Base-by-base conservation (phyloP, 345 rosid genomes). In the Sonneratia caseolaris region DNA sequence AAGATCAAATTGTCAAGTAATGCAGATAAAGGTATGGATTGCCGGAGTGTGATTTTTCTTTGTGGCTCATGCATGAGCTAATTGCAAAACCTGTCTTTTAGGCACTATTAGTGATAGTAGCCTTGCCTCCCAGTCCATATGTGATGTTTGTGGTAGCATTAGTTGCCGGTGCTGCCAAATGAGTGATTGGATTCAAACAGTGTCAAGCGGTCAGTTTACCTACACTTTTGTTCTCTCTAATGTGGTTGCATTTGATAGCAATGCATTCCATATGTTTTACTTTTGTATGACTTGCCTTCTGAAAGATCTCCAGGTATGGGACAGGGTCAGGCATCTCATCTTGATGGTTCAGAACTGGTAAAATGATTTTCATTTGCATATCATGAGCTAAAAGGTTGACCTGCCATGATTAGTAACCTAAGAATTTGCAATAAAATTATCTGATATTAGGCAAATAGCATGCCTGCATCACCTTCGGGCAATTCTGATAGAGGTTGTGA, bases 401-500 rank as follows among this genome's bases (percentile, higher is more conserved):
- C 68, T 53, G 1, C 32, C 22, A 1, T 53, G 59, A 36, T 65
- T 38, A n/a, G 6, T 22, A 32, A 64, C 40, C 32, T 55, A 68
- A 47, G 4, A 56, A 24, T 62, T 68, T 0, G 16, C 42, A 40
- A 14, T n/a, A n/a, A 27, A 37, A 32, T 32, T 24, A 45, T 72
- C n/a, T 27, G 69, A 72, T 68, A 47, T 77, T 85, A 73, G 80
- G 76, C 81, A 69, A 87, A 81, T 75, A 78, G 78, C 76, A 76
- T 71, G 2, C 79, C 81, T 62, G 68, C 74, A 38, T 75, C 85
- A 47, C 87, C 79, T 59, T 75, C 72, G 68, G 83, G 83, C 80
- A 84, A 80, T 82, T 88, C 89, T 64, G 89, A 88, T 81, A 85
- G 78, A 40, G 87, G 84, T 74, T 86, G 88, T 64, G 91, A 86